Evolutionary conservation across 345 rosid genomes (phyloP).

Genomic region (Salix caprea): DNA sequence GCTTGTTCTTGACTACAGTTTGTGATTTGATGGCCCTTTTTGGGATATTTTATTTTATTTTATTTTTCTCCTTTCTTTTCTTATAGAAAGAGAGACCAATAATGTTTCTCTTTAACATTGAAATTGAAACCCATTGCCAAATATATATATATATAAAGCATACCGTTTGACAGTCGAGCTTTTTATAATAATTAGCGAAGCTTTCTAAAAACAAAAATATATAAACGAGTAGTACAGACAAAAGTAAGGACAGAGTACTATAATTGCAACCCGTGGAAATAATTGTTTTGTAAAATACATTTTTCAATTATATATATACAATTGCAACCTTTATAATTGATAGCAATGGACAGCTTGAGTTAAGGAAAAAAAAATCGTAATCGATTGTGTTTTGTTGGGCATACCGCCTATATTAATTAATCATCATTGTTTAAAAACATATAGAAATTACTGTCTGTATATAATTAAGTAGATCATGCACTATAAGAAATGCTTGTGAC

Average conservation of each 20-base stretch:
- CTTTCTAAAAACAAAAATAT: too few species aligned
- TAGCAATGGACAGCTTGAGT: neutral
- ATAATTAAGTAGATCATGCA: neutral
- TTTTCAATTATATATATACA: neutral
- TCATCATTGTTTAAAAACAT: neutral
- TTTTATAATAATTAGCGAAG: neutral
- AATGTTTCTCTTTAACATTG: too few species aligned
- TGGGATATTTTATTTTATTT: too few species aligned
- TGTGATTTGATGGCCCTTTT: too few species aligned
- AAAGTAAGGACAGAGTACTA: neutral
- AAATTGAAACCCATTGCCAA: too few species aligned
- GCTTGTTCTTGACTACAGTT: too few species aligned
- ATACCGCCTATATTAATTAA: neutral
- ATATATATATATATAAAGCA: neutral
- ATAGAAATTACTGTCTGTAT: neutral
- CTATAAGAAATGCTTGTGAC: neutral
- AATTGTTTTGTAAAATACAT: neutral
- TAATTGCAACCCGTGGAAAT: neutral
- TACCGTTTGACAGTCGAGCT: neutral
- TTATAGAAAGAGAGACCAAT: too few species aligned
- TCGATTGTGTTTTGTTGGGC: neutral
- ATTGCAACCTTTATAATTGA: too few species aligned
- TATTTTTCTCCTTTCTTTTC: too few species aligned
- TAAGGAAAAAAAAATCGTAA: neutral
- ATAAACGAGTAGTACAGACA: neutral